These are phyloP conservation scores for Paramecium sexaurelia DNA, from an alignment of 73 alveolate genomes.

Conservation along the genomic window DNA sequence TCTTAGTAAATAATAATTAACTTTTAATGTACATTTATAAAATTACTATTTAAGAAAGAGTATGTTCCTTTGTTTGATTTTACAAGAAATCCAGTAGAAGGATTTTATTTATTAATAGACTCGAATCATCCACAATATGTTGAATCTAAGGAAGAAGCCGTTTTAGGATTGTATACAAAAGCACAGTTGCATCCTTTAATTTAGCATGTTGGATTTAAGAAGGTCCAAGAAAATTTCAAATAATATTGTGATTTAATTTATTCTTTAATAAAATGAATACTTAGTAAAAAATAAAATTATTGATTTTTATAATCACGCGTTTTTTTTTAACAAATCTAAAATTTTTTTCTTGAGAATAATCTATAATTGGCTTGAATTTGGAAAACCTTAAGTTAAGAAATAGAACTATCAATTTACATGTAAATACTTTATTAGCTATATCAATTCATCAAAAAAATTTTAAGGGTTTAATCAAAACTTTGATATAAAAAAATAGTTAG, in stretches of 20 bases:
- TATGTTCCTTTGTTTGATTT: neutral
- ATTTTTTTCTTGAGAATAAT: no score
- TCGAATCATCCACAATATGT: neutral
- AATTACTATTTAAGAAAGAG: conserved; percentile 13
- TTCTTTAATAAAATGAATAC: conserved; percentile 11
- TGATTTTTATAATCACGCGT: neutral
- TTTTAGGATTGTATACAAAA: neutral
- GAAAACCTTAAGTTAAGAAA: neutral
- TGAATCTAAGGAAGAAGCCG: neutral
- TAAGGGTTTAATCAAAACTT: neutral
- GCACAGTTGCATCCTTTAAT: neutral
- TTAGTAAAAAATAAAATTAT: neutral
- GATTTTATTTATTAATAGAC: neutral
- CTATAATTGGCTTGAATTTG: neutral
- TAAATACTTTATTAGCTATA: neutral
- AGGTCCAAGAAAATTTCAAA: neutral
- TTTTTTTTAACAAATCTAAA: neutral
- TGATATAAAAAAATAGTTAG: neutral
- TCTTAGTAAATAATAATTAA: neutral
- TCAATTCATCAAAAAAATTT: neutral
- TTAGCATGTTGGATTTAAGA: neutral
- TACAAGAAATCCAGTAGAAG: conserved; percentile 23
- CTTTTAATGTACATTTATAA: conserved; percentile 29
- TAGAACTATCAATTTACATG: neutral
- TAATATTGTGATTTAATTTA: conserved; percentile 13